Conservation (phyloP, 306 rosid species). For the Nissolia schottii region DNA sequence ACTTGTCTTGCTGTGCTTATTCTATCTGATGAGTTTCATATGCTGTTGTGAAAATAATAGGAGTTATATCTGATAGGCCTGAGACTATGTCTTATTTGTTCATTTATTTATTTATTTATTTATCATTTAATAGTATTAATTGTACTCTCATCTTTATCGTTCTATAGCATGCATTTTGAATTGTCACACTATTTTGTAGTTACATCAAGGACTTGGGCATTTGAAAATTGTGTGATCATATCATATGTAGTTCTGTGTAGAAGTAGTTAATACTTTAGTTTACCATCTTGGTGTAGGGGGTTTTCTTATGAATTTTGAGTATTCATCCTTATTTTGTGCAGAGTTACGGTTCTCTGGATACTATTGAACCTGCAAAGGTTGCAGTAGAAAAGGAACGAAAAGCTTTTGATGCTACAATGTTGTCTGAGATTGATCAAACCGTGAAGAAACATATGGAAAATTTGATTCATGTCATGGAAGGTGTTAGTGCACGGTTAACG, state of each 20-base stretch:
- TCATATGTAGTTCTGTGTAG: slow-evolving; percentile 5
- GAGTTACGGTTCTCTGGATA: slow-evolving; percentile 71
- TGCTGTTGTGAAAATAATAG: background rate
- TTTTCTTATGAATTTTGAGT: slow-evolving; percentile 3
- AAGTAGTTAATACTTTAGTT: background rate
- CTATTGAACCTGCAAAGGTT: slow-evolving; percentile 59
- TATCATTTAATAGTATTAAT: background rate
- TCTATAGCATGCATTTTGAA: background rate
- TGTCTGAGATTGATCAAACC: slow-evolving; percentile 73
- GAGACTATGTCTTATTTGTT: background rate
- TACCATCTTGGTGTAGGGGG: background rate
- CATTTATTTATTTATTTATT: background rate
- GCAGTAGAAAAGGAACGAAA: slow-evolving; percentile 49
- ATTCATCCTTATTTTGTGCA: slow-evolving; percentile 30
- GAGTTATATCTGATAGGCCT: background rate
- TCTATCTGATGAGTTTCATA: background rate
- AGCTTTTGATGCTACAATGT: slow-evolving; percentile 40
- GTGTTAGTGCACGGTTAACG: slow-evolving; percentile 72
- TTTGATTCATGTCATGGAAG: slow-evolving; percentile 70
- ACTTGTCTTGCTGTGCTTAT: background rate
- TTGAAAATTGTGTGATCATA: background rate
- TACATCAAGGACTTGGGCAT: background rate
- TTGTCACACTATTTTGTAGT: background rate
- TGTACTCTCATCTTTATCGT: background rate
- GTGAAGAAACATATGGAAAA: slow-evolving; percentile 66